phyloP scores from a whole-genome alignment of 306 rosid genomes.

The Trifolium repens region DNA sequence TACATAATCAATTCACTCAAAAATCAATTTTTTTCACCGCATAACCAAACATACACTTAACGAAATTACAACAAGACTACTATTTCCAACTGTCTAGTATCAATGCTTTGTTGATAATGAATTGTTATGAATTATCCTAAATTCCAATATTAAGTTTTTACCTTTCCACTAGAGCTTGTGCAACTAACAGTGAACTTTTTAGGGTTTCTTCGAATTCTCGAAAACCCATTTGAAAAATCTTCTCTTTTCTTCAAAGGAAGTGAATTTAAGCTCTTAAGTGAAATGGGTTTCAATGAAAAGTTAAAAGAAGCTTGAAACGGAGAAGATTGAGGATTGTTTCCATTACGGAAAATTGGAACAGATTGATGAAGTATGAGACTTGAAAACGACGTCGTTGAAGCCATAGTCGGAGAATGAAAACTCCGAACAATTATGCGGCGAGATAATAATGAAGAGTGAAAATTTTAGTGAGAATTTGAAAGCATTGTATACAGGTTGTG shows the following conservation, averaged over 20 bases:
- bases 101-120: background rate
- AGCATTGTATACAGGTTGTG: background rate
- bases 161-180: slow-evolving; percentile 78
- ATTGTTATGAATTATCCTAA: background rate
- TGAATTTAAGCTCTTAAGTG: slow-evolving; percentile 48
- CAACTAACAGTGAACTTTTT: slow-evolving; percentile 60
- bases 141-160: slow-evolving; percentile 6
- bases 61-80: background rate
- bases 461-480: slow-evolving; percentile 1
- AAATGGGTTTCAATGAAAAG: slow-evolving; percentile 44
- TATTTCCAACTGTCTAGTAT: background rate
- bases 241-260: slow-evolving; percentile 43
- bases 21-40: too few relatives aligned
- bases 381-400: slow-evolving; percentile 56
- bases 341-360: slow-evolving; percentile 42
- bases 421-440: slow-evolving; percentile 22
- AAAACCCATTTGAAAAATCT: slow-evolving; percentile 50
- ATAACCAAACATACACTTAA: background rate
- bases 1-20: too few relatives aligned
- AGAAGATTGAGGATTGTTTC: slow-evolving; percentile 44
- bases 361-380: slow-evolving; percentile 52
- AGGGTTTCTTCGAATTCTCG: slow-evolving; percentile 42
- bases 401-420: slow-evolving; percentile 51
- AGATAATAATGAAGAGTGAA: background rate
- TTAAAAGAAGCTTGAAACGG: slow-evolving; percentile 45